These are phyloP conservation scores for Dichomitus squalens DNA, from an alignment of 1,284 basidiomycete species.

Conservation along the genomic window DNA sequence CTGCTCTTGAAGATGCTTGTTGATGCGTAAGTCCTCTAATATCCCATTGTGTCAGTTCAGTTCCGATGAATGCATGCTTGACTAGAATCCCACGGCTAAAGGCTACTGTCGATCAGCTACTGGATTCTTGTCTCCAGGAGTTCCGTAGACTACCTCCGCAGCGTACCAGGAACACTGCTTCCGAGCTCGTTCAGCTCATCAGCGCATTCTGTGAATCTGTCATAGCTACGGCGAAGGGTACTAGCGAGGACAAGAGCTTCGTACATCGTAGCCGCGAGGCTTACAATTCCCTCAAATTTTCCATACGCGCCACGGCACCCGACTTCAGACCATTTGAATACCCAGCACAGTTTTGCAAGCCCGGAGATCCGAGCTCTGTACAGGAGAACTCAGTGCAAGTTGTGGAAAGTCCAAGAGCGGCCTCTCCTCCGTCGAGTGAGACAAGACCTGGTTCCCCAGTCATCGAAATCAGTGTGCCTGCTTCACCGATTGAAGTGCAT, in stretches of 20 bases:
- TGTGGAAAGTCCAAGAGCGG: too few species aligned
- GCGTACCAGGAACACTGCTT: constrained; percentile 40
- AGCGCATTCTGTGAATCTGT: constrained; percentile 46
- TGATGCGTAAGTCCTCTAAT: constrained; percentile 44
- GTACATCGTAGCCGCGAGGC: constrained; percentile 37
- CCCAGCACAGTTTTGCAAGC: not conserved
- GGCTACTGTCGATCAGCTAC: constrained; percentile 39
- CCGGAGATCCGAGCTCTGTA: constrained; percentile 1
- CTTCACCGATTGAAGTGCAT: constrained; percentile 21
- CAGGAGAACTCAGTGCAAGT: constrained; percentile 24
- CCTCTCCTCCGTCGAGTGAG: not conserved
- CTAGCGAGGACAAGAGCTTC: constrained; percentile 35
- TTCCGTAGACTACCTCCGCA: constrained; percentile 44
- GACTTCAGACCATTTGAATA: constrained; percentile 35
- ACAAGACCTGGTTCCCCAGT: too few species aligned
- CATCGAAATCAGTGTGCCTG: too few species aligned
- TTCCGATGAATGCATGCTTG: not conserved
- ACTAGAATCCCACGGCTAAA: constrained; percentile 51
- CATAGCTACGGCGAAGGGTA: constrained; percentile 38
- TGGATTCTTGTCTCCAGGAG: constrained; percentile 37
- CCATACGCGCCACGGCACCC: constrained; percentile 42
- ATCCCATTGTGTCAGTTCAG: not conserved
- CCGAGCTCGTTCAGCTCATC: constrained; percentile 46
- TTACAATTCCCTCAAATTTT: constrained; percentile 36
- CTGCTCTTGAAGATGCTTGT: constrained; percentile 55